phyloP scores from a whole-genome alignment of 2,329 filamentous ascomycete species.

The Colletotrichum kahawae region DNA sequence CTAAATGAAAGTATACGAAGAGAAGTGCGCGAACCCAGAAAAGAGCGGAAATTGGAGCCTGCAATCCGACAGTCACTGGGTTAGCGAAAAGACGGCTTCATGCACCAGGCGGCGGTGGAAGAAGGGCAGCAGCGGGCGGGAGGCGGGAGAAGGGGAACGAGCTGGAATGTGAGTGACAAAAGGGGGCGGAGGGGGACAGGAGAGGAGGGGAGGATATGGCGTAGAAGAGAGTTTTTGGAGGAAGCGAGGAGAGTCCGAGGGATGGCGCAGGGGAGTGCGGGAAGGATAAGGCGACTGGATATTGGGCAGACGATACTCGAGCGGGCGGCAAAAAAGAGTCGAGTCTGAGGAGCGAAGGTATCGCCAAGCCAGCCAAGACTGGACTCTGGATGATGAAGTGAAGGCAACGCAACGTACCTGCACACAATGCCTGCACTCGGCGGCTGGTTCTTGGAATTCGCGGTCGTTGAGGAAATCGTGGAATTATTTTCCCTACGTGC shows the following conservation, averaged over 20 bases:
- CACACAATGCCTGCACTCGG: conserved; percentile 25
- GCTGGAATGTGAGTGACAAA: conserved; percentile 8
- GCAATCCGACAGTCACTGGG: conserved; percentile 28
- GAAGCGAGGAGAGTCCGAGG: conserved; percentile 6
- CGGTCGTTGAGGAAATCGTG: neutral
- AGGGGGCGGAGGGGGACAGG: conserved; percentile 27
- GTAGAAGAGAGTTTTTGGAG: conserved; percentile 29
- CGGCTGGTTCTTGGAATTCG: conserved; percentile 19
- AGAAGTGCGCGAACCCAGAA: conserved; percentile 26
- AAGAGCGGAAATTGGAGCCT: conserved; percentile 38
- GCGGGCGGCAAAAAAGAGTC: neutral
- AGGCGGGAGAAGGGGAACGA: conserved; percentile 22
- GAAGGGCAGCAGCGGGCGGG: conserved; percentile 14
- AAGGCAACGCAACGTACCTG: conserved; percentile 9
- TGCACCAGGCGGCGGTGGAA: conserved; percentile 34
- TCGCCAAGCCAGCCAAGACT: neutral
- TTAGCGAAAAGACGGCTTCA: conserved; percentile 18
- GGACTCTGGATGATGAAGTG: neutral
- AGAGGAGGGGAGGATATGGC: conserved; percentile 4
- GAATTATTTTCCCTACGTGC: conserved; percentile 15
- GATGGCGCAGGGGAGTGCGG: conserved; percentile 33
- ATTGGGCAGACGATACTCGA: conserved; percentile 45
- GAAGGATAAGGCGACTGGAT: conserved; percentile 30
- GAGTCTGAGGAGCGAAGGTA: neutral
- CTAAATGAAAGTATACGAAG: conserved; percentile 33